These are phyloP conservation scores for Boletus reticuloceps DNA, from an alignment of 768 basidiomycete species.

Conservation along the genomic window DNA sequence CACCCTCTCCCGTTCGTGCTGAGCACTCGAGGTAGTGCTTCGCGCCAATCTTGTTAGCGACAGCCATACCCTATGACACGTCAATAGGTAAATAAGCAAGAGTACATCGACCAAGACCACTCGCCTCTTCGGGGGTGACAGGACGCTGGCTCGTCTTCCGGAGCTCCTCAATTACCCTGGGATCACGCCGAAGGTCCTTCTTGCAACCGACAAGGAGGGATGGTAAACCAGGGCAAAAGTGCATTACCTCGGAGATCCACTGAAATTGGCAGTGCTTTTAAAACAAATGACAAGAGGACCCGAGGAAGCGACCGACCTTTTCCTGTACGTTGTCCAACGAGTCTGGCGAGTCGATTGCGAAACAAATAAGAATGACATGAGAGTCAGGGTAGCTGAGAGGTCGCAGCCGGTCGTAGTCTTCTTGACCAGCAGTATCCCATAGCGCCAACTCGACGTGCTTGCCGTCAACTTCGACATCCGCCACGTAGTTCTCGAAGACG, in stretches of 20 bases:
- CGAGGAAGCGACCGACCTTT: slow-evolving; percentile 63
- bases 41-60: slow-evolving; percentile 95
- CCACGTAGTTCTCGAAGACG: slow-evolving; percentile 99
- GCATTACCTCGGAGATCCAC: slow-evolving; percentile 99
- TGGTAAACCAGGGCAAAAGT: slow-evolving; percentile 92
- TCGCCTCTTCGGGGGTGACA: slow-evolving; percentile 89
- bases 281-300: slow-evolving; percentile 1
- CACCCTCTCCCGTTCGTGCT: slow-evolving; percentile 93
- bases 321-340: slow-evolving; percentile 99
- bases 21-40: slow-evolving; percentile 98
- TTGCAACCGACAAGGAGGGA: slow-evolving; percentile 99
- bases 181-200: slow-evolving; percentile 95
- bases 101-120: slow-evolving; percentile 10
- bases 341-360: slow-evolving; percentile 96
- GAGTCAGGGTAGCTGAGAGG: slow-evolving; percentile 98
- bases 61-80: slow-evolving; percentile 78
- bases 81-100: neutral
- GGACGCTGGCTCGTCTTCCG: slow-evolving; percentile 93
- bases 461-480: slow-evolving; percentile 97
- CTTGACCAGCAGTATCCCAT: slow-evolving; percentile 99
- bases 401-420: slow-evolving; percentile 98
- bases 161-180: slow-evolving; percentile 90
- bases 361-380: slow-evolving; percentile 99
- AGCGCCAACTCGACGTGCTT: slow-evolving; percentile 98
- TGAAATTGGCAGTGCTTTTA: slow-evolving; percentile 32